Evolutionary conservation across 139 green algal genomes (phyloP), one percentile per base, ranked within the genome.

Genomic region (Gonium pectorale): DNA sequence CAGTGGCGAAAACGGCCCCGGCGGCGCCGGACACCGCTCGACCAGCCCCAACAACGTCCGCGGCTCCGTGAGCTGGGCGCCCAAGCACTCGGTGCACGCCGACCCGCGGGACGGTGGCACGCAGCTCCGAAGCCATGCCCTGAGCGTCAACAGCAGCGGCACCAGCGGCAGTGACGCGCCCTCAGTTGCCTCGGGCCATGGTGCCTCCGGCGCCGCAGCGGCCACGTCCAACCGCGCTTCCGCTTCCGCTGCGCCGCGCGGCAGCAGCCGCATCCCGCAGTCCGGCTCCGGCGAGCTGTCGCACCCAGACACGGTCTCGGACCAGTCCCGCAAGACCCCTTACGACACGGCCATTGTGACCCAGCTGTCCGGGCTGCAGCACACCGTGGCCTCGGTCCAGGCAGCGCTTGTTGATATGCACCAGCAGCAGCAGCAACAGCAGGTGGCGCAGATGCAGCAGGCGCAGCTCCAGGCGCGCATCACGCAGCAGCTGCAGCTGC

Each of bases 341-440:
- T 7, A 60, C 5, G 15, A 43, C 19, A 6, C 19, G 62, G 4
- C 31, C 2, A 40, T 83, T 22, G 60, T 64, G 31, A 37, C 21
- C 3, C 60, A 64, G 60, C 60, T 83, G 60, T 54, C 62, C n/a
- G 60, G 41, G 3, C 43, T 83, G 60, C 77, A 83, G 77, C 62
- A 73, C 5, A 60, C 77, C 29, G 43, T 83, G 24, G 77, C 77
- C 0, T 21, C 11, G 9, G 43, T 83, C 22, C 41, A 73, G 31
- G 77, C 63, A 24, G 44, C 40, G 60, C 40, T 83, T 31, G 17
- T 52, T 22, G 77, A 73, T n/a, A 66, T 83, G 77, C 37, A 70
- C 38, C 37, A 35, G 56, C 54, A 29, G 24, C 72, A 54, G 33
- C 33, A 44, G 37, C 72, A 56, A 7, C 17, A 62, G 29, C 21